phyloP scores from a whole-genome alignment of 176 grass and related monocot genomes.

The maize (Zea mays) region DNA sequence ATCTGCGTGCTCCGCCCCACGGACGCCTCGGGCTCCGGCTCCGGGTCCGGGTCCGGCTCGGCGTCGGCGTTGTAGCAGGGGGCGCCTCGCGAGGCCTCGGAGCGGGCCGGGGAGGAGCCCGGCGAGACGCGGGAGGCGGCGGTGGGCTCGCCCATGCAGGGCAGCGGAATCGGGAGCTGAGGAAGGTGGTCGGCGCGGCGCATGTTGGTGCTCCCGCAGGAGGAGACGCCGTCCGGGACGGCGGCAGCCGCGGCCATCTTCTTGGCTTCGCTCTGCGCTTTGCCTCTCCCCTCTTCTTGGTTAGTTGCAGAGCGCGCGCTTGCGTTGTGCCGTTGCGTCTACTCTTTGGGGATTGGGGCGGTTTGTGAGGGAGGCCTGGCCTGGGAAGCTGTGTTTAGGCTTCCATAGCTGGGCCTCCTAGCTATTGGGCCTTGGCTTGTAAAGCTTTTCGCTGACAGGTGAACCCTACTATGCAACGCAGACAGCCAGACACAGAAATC shows the following conservation, averaged over 20 bases:
- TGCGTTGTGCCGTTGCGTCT: neutral
- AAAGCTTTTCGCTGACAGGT: neutral
- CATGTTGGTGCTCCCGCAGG: constrained; percentile 45
- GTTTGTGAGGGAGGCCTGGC: neutral
- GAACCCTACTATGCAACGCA: too few relatives aligned
- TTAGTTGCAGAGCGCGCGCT: constrained; percentile 38
- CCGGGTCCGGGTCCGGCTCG: constrained; percentile 23
- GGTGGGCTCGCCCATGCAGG: constrained; percentile 45
- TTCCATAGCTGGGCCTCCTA: constrained; percentile 13
- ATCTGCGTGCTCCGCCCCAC: constrained; percentile 59
- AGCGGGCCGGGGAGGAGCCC: too few relatives aligned
- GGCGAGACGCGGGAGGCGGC: constrained; percentile 40
- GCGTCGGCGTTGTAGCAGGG: neutral
- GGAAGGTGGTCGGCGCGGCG: constrained; percentile 28
- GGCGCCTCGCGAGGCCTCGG: too few relatives aligned
- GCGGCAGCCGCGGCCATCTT: constrained; percentile 33
- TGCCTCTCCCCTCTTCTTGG: neutral
- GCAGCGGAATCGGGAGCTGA: constrained; percentile 34
- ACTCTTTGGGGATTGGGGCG: neutral
- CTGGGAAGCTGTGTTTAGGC: neutral
- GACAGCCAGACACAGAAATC: neutral
- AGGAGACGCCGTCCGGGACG: constrained; percentile 29
- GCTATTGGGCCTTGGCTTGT: neutral
- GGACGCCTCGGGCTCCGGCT: constrained; percentile 18
- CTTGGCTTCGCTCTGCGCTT: constrained; percentile 32